Conservation (phyloP, 495 filamentous ascomycete genomes). For the Penicillium lagena region DNA sequence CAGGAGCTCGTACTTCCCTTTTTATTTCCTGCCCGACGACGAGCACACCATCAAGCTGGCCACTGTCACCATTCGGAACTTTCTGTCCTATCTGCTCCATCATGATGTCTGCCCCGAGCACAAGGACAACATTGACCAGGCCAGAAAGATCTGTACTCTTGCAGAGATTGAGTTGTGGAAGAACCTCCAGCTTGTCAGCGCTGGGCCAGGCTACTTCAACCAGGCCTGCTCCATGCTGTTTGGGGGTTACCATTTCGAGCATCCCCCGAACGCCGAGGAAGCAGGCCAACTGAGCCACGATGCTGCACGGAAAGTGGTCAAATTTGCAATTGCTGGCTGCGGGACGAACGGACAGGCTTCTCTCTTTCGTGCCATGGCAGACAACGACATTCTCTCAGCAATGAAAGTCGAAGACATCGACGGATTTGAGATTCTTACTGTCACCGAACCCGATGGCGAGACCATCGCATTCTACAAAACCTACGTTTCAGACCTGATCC, state of each 20-base stretch:
- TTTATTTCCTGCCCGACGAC: constrained; percentile 35
- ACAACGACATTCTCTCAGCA: constrained; percentile 18
- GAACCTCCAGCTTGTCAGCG: constrained; percentile 36
- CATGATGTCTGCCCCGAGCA: constrained; percentile 87
- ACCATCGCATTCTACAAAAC: constrained; percentile 35
- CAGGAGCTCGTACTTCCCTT: constrained; percentile 43
- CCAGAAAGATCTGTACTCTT: constrained; percentile 58
- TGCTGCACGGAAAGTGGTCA: constrained; percentile 38
- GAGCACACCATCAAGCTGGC: constrained; percentile 44
- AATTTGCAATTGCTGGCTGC: constrained; percentile 33
- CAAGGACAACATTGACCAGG: constrained; percentile 54
- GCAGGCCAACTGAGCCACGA: constrained; percentile 18
- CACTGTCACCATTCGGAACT: constrained; percentile 67
- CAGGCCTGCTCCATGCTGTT: constrained; percentile 54
- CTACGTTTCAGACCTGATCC: constrained; percentile 26
- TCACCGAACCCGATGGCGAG: constrained; percentile 33
- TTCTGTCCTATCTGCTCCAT: constrained; percentile 78
- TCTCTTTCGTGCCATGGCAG: constrained; percentile 20
- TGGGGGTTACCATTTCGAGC: constrained; percentile 36
- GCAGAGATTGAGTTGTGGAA: constrained; percentile 62
- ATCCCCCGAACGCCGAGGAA: background rate
- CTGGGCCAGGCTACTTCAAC: constrained; percentile 73
- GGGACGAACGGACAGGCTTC: constrained; percentile 30
- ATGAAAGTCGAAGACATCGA: constrained; percentile 35
- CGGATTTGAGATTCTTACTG: constrained; percentile 51